Conservation (phyloP, 1,284 basidiomycete species). For the Coniophora puteana region DNA sequence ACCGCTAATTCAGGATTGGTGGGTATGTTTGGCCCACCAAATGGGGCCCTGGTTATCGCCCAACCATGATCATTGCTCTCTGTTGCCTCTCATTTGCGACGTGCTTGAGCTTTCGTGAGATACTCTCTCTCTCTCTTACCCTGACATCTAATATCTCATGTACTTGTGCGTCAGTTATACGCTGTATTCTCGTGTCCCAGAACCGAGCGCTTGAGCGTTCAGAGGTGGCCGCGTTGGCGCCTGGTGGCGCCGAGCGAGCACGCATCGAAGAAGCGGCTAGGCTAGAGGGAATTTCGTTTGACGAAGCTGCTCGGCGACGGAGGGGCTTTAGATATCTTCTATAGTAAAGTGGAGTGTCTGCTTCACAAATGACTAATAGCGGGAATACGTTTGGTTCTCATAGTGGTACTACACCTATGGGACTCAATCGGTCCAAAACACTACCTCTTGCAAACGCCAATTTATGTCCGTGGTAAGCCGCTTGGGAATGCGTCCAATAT, state of each 20-base stretch:
- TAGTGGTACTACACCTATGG: too few relatives aligned
- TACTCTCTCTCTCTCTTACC: slow-evolving; percentile 3
- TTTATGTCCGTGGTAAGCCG: too few relatives aligned
- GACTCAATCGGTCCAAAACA: too few relatives aligned
- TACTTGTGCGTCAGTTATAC: slow-evolving; percentile 38
- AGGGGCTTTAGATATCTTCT: slow-evolving; percentile 46
- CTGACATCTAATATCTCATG: too few relatives aligned
- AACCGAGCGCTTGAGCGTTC: slow-evolving; percentile 43
- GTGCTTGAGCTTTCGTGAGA: slow-evolving; percentile 34
- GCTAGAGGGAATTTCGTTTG: slow-evolving; percentile 47
- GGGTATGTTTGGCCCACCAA: slow-evolving; percentile 48
- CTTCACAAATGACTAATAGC: too few relatives aligned
- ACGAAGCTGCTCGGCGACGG: slow-evolving; percentile 44
- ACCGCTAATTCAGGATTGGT: slow-evolving; percentile 34
- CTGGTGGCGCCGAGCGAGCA: slow-evolving; percentile 33
- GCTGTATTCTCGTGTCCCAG: slow-evolving; percentile 40
- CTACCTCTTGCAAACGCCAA: too few relatives aligned
- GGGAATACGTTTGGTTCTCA: too few relatives aligned
- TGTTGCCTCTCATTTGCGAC: slow-evolving; percentile 35
- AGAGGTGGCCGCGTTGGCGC: slow-evolving; percentile 37
- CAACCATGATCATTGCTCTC: slow-evolving; percentile 46
- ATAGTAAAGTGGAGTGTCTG: too few relatives aligned
- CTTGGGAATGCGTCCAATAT: too few relatives aligned
- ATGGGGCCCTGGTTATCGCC: slow-evolving; percentile 50
- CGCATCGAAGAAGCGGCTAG: slow-evolving; percentile 47